These are phyloP conservation scores for Miscanthus lutarioriparius DNA, from an alignment of 176 grass and related monocot species.

Conservation along the genomic window DNA sequence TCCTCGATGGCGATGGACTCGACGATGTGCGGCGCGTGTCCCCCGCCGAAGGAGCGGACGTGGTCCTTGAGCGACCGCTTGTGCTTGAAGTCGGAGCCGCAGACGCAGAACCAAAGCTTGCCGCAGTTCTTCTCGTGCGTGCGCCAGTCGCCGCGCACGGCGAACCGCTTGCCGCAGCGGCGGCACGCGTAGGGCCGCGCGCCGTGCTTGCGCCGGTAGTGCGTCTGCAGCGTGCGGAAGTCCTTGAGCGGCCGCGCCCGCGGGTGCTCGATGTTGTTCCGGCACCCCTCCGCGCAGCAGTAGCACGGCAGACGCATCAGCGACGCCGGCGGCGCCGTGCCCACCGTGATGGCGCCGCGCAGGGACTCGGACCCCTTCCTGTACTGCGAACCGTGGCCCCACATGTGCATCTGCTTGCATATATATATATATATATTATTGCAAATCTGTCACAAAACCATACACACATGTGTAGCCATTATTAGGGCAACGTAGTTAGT, in stretches of 20 bases:
- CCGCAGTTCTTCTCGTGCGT: conserved; percentile 97
- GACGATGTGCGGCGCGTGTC: conserved; percentile 80
- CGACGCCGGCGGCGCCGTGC: conserved; percentile 37
- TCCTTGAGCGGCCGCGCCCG: conserved; percentile 78
- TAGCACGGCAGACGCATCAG: conserved; percentile 80
- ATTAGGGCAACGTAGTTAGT: background rate
- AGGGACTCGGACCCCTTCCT: conserved; percentile 71
- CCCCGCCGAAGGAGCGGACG: conserved; percentile 76
- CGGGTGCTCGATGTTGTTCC: conserved; percentile 81
- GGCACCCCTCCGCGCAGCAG: conserved; percentile 86
- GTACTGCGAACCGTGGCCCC: conserved; percentile 94
- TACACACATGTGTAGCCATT: no score
- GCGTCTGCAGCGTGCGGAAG: conserved; percentile 88
- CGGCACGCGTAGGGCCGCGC: conserved; percentile 73
- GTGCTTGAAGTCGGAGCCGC: conserved; percentile 92
- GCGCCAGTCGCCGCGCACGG: conserved; percentile 90
- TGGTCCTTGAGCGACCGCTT: conserved; percentile 95
- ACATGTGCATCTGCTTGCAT: conserved; percentile 87
- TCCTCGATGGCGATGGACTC: conserved; percentile 54
- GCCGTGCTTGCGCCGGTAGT: conserved; percentile 87
- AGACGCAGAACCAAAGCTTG: conserved; percentile 90
- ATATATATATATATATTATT: no score
- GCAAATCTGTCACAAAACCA: no score
- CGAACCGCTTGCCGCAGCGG: conserved; percentile 74
- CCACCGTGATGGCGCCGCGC: conserved; percentile 40